phyloP scores from a whole-genome alignment of 148 eudicot genomes.

The Polygonum aviculare region DNA sequence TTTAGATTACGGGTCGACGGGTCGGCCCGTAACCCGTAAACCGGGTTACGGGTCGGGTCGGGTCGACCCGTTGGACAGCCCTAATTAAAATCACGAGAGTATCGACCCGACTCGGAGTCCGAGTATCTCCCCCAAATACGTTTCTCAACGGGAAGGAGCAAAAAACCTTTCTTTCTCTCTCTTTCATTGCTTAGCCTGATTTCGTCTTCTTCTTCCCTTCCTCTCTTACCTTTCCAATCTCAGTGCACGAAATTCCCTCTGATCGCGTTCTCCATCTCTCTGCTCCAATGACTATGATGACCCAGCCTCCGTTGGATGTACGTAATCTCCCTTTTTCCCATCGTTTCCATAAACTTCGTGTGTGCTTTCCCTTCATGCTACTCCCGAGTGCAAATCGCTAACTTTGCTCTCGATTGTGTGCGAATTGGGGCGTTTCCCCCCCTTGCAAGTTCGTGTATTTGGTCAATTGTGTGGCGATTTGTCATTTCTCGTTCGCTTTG shows the following conservation, averaged over 20 bases:
- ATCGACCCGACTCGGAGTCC: neutral
- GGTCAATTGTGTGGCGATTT: constrained; percentile 4
- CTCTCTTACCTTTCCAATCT: neutral
- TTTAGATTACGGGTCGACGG: too few species aligned
- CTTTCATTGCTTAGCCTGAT: neutral
- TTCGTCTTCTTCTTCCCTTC: neutral
- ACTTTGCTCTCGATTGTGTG: constrained; percentile 24
- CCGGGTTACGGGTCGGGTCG: too few species aligned
- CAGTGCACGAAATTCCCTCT: neutral
- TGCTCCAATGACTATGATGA: constrained; percentile 55
- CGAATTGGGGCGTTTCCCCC: constrained; percentile 18
- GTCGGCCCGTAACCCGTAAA: too few species aligned
- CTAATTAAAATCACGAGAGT: neutral
- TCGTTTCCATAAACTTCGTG: neutral
- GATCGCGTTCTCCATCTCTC: neutral
- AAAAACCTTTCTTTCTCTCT: neutral
- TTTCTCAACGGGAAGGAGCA: constrained; percentile 15
- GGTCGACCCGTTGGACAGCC: too few species aligned
- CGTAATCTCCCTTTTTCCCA: constrained; percentile 8
- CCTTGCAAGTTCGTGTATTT: neutral
- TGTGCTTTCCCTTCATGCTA: constrained; percentile 8
- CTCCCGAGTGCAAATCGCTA: neutral
- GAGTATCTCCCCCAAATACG: neutral
- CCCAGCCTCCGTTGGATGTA: constrained; percentile 67
- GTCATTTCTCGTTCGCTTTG: neutral